Evolutionary conservation across 495 filamentous ascomycete genomes (phyloP).

Genomic region (Neurospora africana): DNA sequence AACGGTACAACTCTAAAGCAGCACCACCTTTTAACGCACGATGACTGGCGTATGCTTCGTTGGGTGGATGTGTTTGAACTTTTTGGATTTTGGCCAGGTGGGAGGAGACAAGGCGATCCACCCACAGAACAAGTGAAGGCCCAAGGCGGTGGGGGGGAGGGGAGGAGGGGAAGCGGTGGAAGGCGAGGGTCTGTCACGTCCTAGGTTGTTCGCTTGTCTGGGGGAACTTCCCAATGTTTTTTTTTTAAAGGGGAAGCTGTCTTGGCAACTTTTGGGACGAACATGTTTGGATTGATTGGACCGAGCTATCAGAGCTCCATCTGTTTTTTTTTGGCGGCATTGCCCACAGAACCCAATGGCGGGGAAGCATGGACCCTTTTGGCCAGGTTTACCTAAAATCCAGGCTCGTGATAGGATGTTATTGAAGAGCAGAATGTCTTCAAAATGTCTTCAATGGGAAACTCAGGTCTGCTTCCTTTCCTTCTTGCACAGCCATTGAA

Average conservation of each 20-base stretch:
- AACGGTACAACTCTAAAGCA: background rate
- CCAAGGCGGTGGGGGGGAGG: background rate
- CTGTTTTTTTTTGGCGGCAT: background rate
- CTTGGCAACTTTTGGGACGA: background rate
- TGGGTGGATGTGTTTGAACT: background rate
- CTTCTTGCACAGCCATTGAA: background rate
- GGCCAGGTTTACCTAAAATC: background rate
- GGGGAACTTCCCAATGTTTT: background rate
- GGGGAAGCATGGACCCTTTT: background rate
- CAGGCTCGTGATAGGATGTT: background rate
- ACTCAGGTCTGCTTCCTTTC: background rate
- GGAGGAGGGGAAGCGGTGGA: background rate
- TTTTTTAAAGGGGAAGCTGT: background rate
- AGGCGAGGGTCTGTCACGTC: background rate
- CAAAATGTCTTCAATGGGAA: background rate
- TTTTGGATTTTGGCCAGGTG: background rate
- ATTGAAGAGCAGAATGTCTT: background rate
- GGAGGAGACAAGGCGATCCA: background rate
- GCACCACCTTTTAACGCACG: background rate
- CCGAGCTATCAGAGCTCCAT: background rate
- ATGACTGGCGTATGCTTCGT: background rate
- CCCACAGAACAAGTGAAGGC: background rate
- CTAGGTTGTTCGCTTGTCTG: background rate
- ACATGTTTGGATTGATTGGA: background rate
- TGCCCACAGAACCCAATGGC: background rate